Evolutionary conservation across 129 eudicot species (phyloP).

Genomic region (Calendula officinalis): DNA sequence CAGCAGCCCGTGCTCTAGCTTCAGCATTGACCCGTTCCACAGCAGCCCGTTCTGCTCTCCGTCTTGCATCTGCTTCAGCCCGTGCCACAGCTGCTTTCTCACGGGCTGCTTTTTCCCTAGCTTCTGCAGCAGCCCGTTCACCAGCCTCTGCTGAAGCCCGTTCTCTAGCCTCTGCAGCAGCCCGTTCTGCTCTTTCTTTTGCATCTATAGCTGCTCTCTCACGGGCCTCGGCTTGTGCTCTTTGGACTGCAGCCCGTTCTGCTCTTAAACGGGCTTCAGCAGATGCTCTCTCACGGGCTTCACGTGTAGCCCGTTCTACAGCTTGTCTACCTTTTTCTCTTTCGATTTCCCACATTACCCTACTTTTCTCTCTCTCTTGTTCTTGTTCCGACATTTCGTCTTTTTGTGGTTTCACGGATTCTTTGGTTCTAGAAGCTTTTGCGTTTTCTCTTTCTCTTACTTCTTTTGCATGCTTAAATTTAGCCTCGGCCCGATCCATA

Average conservation of each 20-base stretch:
- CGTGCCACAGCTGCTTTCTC: slow-evolving; percentile 70
- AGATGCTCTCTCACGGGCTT: slow-evolving; percentile 77
- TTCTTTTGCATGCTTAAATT: slow-evolving; percentile 86
- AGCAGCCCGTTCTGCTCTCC: slow-evolving; percentile 77
- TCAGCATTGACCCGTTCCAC: slow-evolving; percentile 76
- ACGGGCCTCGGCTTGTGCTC: slow-evolving; percentile 98
- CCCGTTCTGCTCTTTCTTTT: slow-evolving; percentile 83
- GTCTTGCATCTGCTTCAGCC: slow-evolving; percentile 71
- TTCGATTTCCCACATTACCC: slow-evolving; percentile 57
- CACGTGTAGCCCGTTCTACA: slow-evolving; percentile 86
- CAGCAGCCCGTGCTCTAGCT: slow-evolving; percentile 84
- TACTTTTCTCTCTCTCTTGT: slow-evolving; percentile 64
- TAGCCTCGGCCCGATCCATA: slow-evolving; percentile 96
- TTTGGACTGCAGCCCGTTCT: slow-evolving; percentile 85
- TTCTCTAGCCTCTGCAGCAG: slow-evolving; percentile 86
- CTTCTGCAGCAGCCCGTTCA: slow-evolving; percentile 55
- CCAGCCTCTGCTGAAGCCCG: slow-evolving; percentile 60
- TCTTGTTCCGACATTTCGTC: slow-evolving; percentile 56
- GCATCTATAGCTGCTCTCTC: slow-evolving; percentile 96
- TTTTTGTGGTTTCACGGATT: slow-evolving; percentile 51
- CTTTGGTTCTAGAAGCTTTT: slow-evolving; percentile 73
- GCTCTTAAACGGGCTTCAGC: slow-evolving; percentile 75
- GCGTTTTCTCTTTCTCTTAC: slow-evolving; percentile 81
- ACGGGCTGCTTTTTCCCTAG: slow-evolving; percentile 57
- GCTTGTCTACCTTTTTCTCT: slow-evolving; percentile 79